phyloP scores from a whole-genome alignment of 2,329 filamentous ascomycete genomes.

The Colletotrichum orchidophilum region DNA sequence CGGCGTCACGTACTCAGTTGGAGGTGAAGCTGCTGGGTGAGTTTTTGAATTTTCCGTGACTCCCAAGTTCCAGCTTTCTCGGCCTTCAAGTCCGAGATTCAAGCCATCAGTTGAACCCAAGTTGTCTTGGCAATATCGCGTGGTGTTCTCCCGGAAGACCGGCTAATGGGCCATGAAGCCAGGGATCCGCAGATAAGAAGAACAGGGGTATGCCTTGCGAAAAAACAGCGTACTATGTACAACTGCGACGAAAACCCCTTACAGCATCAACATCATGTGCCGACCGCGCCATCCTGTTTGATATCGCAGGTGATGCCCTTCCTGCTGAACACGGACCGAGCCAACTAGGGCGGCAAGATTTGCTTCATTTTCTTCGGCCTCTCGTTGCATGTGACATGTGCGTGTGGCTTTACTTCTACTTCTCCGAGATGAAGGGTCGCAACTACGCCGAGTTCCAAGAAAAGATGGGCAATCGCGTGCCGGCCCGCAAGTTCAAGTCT shows the following conservation, averaged over 20 bases:
- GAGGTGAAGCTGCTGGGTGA: constrained; percentile 42
- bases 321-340: constrained; percentile 42
- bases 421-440: constrained; percentile 34
- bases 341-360: constrained; percentile 45
- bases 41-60: not conserved
- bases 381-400: constrained; percentile 42
- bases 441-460: constrained; percentile 34
- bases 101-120: not conserved
- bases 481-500: constrained; percentile 26
- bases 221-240: constrained; percentile 61
- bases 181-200: constrained; percentile 63
- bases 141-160: not conserved
- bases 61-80: not conserved
- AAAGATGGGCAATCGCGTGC: constrained; percentile 29
- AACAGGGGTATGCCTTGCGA: constrained; percentile 74
- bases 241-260: constrained; percentile 44
- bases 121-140: not conserved
- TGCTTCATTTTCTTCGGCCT: constrained; percentile 44
- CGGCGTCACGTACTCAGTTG: constrained; percentile 42
- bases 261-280: constrained; percentile 45
- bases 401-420: constrained; percentile 29
- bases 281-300: constrained; percentile 42
- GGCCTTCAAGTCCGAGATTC: no score
- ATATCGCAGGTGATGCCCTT: constrained; percentile 43
- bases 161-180: constrained; percentile 44